phyloP scores from a whole-genome alignment of 371 early-diverging fungal genomes.

The Rhizopus arrhizus region DNA sequence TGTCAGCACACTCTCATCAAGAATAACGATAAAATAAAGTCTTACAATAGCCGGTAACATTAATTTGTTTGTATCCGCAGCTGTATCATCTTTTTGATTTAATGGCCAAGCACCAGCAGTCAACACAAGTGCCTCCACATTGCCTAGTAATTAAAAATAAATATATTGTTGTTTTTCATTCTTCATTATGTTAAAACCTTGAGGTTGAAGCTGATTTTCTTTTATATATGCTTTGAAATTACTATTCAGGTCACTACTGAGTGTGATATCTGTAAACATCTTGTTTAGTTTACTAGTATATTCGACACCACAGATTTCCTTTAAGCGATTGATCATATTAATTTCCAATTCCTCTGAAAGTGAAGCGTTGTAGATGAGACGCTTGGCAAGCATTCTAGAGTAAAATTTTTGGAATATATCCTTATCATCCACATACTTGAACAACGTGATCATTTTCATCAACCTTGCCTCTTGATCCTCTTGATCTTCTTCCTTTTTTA shows the following conservation, averaged over 20 bases:
- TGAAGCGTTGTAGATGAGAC: constrained; percentile 80
- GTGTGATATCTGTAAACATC: constrained; percentile 90
- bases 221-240: constrained; percentile 47
- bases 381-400: constrained; percentile 77
- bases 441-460: constrained; percentile 67
- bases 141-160: constrained; percentile 47
- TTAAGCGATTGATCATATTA: constrained; percentile 80
- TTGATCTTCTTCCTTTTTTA: constrained; percentile 34
- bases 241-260: constrained; percentile 81
- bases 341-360: constrained; percentile 84
- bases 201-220: constrained; percentile 36
- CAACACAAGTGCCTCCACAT: constrained; percentile 75
- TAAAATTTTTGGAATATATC: constrained; percentile 90
- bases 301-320: constrained; percentile 91
- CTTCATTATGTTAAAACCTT: constrained; percentile 36
- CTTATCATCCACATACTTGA: constrained; percentile 91
- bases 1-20: not conserved
- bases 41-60: constrained; percentile 71
- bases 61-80: constrained; percentile 46
- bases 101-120: constrained; percentile 93
- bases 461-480: constrained; percentile 62
- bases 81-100: constrained; percentile 57
- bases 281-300: constrained; percentile 88
- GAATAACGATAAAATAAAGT: not conserved
- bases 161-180: not conserved